Evolutionary conservation across 73 alveolate genomes (phyloP), one percentile per base, ranked within the genome.

Genomic region (Paramecium bursaria): DNA sequence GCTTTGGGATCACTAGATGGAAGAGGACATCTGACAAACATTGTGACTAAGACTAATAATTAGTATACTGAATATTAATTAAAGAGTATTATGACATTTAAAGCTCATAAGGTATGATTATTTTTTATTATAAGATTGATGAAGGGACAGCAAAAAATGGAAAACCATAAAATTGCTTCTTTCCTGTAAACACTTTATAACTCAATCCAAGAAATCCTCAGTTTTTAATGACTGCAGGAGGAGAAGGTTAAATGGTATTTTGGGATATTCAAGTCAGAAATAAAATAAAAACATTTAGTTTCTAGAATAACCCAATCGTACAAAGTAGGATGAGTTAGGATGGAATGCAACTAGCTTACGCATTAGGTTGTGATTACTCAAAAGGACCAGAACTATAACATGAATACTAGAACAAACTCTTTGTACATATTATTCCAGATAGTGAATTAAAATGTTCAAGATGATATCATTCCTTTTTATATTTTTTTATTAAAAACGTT

Each of bases 211-310:
- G 44, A 17, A 67, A 67, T 15, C 17, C 49, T 4, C 21, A n/a
- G 4, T 67, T 67, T 42, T n/a, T 67, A 3, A 15, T 67, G 82
- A 67, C 82, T 7, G 82, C 82, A n/a, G 82, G 82, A 67, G 82
- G 82, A 67, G 82, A 67, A 67, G 82, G 82, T 15, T 44, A 67
- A 19, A 67, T 67, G 82, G 44, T 67, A 17, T 67, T 67, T 67
- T 67, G 82, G 82, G 82, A 67, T 67, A 42, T 67, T n/a, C 49
- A 67, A 31, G 82, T 67, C 2, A 67, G 82, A 42, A 67, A 67
- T 67, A 67, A 67, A 67, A 67, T 67, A 6, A 33, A 47, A 42
- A 67, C 82, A 31, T 67, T 67, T 19, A 10, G 44, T 39, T 67
- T 67, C 25, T 39, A 67, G 19, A 25, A 47, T 19, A 67, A 67